phyloP scores from a whole-genome alignment of 2,329 filamentous ascomycete species.

The Aaosphaeria arxii region DNA sequence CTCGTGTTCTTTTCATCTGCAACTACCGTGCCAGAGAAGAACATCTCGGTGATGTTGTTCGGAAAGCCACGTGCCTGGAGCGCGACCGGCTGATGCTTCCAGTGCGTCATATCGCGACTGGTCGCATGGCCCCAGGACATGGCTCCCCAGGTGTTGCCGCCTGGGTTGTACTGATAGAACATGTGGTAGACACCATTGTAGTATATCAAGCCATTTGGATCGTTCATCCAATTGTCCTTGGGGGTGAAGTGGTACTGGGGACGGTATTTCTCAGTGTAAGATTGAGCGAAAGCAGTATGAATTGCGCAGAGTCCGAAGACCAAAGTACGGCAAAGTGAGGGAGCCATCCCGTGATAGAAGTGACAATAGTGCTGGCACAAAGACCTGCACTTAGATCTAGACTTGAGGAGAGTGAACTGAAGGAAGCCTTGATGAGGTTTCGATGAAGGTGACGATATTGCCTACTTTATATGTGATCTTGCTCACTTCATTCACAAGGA shows the following conservation, averaged over 20 bases:
- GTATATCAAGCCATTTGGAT: slow-evolving; percentile 3
- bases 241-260: slow-evolving; percentile 4
- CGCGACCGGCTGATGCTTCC: slow-evolving; percentile 2
- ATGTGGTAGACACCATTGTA: slow-evolving; percentile 1
- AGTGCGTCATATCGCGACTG: slow-evolving; percentile 3
- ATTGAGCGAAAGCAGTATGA: slow-evolving; percentile 2
- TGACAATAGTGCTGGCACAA: not conserved
- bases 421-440: slow-evolving; percentile 1
- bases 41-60: slow-evolving; percentile 3
- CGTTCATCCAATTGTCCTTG: slow-evolving; percentile 4
- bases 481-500: slow-evolving; percentile 1
- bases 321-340: slow-evolving; percentile 1
- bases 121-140: slow-evolving; percentile 3
- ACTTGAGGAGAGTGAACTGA: not conserved
- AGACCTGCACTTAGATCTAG: not conserved
- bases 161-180: slow-evolving; percentile 3
- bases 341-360: slow-evolving; percentile 1
- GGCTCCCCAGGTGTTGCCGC: slow-evolving; percentile 2
- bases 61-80: slow-evolving; percentile 2
- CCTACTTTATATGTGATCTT: slow-evolving; percentile 1
- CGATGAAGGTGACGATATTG: not conserved
- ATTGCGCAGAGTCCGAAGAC: slow-evolving; percentile 3
- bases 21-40: slow-evolving; percentile 3
- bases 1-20: slow-evolving; percentile 3
- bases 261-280: slow-evolving; percentile 1